Base-by-base conservation (phyloP, 2,329 filamentous ascomycete species). In the Fusarium sublunatum region DNA sequence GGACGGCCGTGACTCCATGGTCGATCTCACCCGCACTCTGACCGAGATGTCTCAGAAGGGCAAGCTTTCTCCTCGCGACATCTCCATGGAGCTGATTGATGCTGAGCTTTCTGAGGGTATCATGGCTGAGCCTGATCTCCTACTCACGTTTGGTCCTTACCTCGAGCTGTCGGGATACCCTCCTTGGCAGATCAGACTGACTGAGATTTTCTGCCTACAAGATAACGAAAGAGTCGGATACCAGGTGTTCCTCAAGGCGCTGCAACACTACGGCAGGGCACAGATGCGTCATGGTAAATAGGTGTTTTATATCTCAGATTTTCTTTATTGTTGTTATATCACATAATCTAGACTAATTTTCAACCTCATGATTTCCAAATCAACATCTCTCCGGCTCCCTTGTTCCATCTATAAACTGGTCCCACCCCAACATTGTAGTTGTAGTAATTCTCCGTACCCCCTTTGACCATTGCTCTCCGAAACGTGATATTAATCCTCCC, bases 121-220 rank as follows among this genome's bases (percentile, higher is more conserved):
- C 59, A 95, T 96, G 84, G 83, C 86, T 9, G 94, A 99, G 77
- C 95, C 95, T 3, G 93, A 98, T 74, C 81, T 99, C 12, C 80
- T 99, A 56, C 86, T 99, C 51, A 80, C 97, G 8, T 99, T 99
- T 75, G 88, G 90, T 1, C 91, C 93, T 5, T 87, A 88, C 45
- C 87, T 98, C 50, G 89, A 93, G 74, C 79, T 99, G 40, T 89
- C 92, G 50, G 93, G 95, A 9, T 99, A 98, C 74, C 95, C 95
- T 9, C 95, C 95, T 1, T 99, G 95, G 95, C 95, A 97, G 78
- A 86, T 98, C 61, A 86, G 95, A 39, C 80, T 99, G 73, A 97
- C 93, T 0, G 95, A 99, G 81, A 97, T 99, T 55, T 97, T 93
- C 75, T 86, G 88, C 70, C 80, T 91, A 11, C 84, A 85, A 53